These are phyloP conservation scores for Cutaneotrichosporon sp. DNA, from an alignment of 1,284 basidiomycete species.

Conservation along the genomic window DNA sequence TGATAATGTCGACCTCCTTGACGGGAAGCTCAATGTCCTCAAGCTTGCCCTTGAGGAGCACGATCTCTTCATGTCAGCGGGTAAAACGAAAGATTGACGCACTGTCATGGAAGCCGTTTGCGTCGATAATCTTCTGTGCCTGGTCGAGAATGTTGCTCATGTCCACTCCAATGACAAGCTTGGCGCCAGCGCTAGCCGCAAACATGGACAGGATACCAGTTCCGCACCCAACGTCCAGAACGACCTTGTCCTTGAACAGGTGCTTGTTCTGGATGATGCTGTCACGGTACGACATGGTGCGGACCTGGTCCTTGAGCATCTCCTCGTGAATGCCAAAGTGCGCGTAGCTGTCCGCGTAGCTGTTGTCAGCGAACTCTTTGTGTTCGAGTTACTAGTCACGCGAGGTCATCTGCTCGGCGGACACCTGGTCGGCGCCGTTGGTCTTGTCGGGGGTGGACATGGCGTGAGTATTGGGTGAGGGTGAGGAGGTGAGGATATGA, in stretches of 20 bases:
- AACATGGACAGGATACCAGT: slow-evolving; percentile 99
- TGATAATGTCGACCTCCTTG: slow-evolving; percentile 93
- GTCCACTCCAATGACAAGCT: slow-evolving; percentile 96
- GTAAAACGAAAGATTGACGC: slow-evolving; percentile 47
- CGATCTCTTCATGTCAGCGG: slow-evolving; percentile 67
- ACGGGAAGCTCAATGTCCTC: slow-evolving; percentile 86
- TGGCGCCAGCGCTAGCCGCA: slow-evolving; percentile 94
- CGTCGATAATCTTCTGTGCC: slow-evolving; percentile 92
- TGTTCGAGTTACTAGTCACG: slow-evolving; percentile 43
- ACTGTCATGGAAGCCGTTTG: slow-evolving; percentile 93
- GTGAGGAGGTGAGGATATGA: not conserved
- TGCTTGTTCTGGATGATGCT: slow-evolving; percentile 95
- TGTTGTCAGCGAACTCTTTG: slow-evolving; percentile 51
- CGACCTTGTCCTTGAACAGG: slow-evolving; percentile 93
- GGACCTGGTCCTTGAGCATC: slow-evolving; percentile 97
- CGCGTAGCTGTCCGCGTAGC: slow-evolving; percentile 88
- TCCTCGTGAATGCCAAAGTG: slow-evolving; percentile 85
- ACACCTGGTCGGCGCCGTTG: slow-evolving; percentile 40
- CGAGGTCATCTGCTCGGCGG: slow-evolving; percentile 48
- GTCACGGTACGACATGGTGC: slow-evolving; percentile 91
- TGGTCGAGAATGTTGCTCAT: slow-evolving; percentile 99
- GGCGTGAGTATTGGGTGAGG: not conserved
- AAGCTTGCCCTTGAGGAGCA: slow-evolving; percentile 96
- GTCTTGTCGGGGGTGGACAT: slow-evolving; percentile 31
- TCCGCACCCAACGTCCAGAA: slow-evolving; percentile 97